Conservation (phyloP, 129 eudicot species). For the Flaveria linearis region DNA sequence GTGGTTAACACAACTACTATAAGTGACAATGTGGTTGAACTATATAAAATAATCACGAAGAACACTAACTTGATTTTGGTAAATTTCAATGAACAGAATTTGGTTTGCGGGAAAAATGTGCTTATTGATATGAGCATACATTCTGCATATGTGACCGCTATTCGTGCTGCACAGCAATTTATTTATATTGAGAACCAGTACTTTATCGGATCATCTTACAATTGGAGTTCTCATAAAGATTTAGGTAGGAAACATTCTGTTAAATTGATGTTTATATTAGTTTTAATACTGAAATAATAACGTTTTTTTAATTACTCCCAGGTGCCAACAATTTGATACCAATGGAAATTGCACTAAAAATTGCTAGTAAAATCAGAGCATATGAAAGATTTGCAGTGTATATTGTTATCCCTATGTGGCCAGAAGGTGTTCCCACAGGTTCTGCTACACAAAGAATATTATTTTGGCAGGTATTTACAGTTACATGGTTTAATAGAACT, state of each 20-base stretch:
- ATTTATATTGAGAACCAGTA: constrained; percentile 88
- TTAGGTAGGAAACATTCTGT: constrained; percentile 48
- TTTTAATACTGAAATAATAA: too few relatives aligned
- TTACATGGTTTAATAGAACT: background rate
- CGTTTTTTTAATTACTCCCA: constrained; percentile 23
- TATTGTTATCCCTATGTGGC: constrained; percentile 96
- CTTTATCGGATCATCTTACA: constrained; percentile 82
- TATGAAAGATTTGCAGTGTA: constrained; percentile 87
- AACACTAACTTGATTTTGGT: background rate
- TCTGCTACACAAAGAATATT: constrained; percentile 80
- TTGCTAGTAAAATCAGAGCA: constrained; percentile 64
- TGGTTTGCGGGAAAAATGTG: constrained; percentile 80
- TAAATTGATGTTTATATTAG: background rate
- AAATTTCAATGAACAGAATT: constrained; percentile 52
- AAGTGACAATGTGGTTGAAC: constrained; percentile 2
- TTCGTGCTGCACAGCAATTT: constrained; percentile 87
- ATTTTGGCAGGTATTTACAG: constrained; percentile 70
- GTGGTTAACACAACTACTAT: background rate
- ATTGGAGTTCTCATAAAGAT: constrained; percentile 67
- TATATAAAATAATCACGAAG: background rate
- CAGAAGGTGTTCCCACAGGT: constrained; percentile 90
- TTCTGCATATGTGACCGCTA: constrained; percentile 80
- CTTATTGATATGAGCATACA: constrained; percentile 95
- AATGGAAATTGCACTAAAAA: constrained; percentile 82
- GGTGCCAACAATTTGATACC: constrained; percentile 92